These are phyloP conservation scores for Smittium culicis DNA, from an alignment of 371 early-diverging fungal genomes.

Conservation along the genomic window DNA sequence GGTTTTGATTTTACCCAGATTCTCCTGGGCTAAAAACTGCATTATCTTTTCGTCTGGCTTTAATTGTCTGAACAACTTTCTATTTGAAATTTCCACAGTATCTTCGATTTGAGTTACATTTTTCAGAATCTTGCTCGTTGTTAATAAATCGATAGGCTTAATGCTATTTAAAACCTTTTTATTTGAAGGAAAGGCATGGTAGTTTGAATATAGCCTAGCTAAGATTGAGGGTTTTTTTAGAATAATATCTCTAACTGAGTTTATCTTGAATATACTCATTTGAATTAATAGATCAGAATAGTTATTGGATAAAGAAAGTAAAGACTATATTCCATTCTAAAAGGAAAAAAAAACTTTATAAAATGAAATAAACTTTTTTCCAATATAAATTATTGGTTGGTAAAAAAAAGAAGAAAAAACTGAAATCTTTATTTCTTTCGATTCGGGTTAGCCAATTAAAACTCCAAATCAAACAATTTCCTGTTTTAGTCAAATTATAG, in stretches of 20 bases:
- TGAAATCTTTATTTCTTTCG: too few species aligned
- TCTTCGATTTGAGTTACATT: not conserved
- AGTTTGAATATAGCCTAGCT: not conserved
- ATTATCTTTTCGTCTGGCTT: slow-evolving; percentile 22
- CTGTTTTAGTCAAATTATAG: too few species aligned
- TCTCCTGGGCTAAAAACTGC: slow-evolving; percentile 12
- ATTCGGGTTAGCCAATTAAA: too few species aligned
- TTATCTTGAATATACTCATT: too few species aligned
- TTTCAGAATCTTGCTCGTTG: not conserved
- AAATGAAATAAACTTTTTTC: too few species aligned
- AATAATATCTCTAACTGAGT: not conserved
- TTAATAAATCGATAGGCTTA: not conserved
- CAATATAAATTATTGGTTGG: too few species aligned
- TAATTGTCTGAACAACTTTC: slow-evolving; percentile 23
- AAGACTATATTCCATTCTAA: too few species aligned
- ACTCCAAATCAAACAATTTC: too few species aligned
- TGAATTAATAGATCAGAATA: too few species aligned
- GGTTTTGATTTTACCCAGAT: slow-evolving; percentile 6
- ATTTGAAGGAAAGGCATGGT: not conserved
- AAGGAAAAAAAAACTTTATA: too few species aligned
- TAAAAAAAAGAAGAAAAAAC: too few species aligned
- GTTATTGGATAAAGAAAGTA: too few species aligned
- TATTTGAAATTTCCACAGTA: slow-evolving; percentile 14
- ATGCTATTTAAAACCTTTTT: not conserved
- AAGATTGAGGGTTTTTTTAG: not conserved